Percentiles rank a stretch among this genome's conserved stretches.
Evolutionary conservation across 805 yeast genomes (phyloP).

Genomic region (Wickerhamomyces tratensis): DNA sequence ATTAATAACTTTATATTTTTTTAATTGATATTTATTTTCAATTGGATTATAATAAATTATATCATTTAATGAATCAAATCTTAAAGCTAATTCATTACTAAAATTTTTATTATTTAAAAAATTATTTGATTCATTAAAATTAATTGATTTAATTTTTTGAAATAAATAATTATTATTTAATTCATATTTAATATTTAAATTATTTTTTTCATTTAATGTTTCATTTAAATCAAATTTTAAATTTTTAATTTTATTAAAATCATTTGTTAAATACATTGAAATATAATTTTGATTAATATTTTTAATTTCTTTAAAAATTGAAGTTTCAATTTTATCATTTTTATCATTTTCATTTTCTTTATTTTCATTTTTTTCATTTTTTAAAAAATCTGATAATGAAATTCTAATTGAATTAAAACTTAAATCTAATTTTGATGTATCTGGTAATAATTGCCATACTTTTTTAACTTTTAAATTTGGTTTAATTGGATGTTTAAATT

Average conservation of each 20-base stretch:
- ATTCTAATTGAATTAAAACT: slow-evolving; percentile 50
- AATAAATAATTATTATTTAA: slow-evolving; percentile 58
- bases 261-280: slow-evolving; percentile 48
- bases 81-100: slow-evolving; percentile 49
- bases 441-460: slow-evolving; percentile 81
- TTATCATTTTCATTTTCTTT: slow-evolving; percentile 33
- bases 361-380: too few species aligned
- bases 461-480: slow-evolving; percentile 63
- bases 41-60: slow-evolving; percentile 74
- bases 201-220: slow-evolving; percentile 20
- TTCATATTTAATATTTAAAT: slow-evolving; percentile 40
- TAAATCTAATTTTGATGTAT: slow-evolving; percentile 83
- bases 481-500: slow-evolving; percentile 63
- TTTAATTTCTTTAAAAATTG: slow-evolving; percentile 67
- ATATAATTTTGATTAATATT: slow-evolving; percentile 72
- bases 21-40: slow-evolving; percentile 67
- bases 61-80: slow-evolving; percentile 42
- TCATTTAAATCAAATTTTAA: slow-evolving; percentile 35
- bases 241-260: slow-evolving; percentile 36
- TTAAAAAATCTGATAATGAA: too few species aligned
- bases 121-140: slow-evolving; percentile 16
- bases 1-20: slow-evolving; percentile 64
- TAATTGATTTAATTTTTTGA: slow-evolving; percentile 44
- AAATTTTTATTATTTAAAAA: slow-evolving; percentile 22
- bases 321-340: slow-evolving; percentile 31